phyloP scores from a whole-genome alignment of 2,329 filamentous ascomycete genomes.

The Pyrenochaeta sp. region DNA sequence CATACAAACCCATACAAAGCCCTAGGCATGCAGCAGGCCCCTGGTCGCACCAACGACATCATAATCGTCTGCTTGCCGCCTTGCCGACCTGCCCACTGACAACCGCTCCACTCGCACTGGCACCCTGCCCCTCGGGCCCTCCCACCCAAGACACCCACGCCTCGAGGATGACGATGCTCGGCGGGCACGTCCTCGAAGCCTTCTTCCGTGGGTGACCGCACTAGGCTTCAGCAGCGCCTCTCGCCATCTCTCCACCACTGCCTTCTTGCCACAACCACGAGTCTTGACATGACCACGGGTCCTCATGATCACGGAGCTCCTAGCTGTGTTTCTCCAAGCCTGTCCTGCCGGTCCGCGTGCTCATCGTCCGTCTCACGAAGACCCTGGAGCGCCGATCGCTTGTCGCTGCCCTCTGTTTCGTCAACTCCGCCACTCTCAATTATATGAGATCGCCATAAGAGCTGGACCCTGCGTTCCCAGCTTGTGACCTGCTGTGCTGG shows the following conservation, averaged over 20 bases:
- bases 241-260: too few relatives aligned
- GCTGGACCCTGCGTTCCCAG: slow-evolving; percentile 33
- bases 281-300: too few relatives aligned
- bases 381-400: slow-evolving; percentile 30
- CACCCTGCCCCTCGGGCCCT: too few relatives aligned
- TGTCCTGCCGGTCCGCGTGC: slow-evolving; percentile 13
- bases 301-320: too few relatives aligned
- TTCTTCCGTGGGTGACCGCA: too few relatives aligned
- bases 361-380: slow-evolving; percentile 19
- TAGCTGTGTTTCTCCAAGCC: background rate
- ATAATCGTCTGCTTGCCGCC: background rate
- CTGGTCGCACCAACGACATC: slow-evolving; percentile 1
- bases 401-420: slow-evolving; percentile 22
- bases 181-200: too few relatives aligned
- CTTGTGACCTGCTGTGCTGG: slow-evolving; percentile 15
- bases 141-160: too few relatives aligned
- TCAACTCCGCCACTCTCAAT: slow-evolving; percentile 18
- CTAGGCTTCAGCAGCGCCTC: too few relatives aligned
- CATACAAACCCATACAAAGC: too few relatives aligned
- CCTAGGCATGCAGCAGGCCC: too few relatives aligned
- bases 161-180: background rate
- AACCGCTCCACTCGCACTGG: too few relatives aligned
- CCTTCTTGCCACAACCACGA: too few relatives aligned
- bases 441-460: slow-evolving; percentile 34
- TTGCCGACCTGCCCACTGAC: slow-evolving; percentile 3